Percentiles rank a stretch among this genome's conserved stretches.
Evolutionary conservation across 306 rosid genomes (phyloP).

Genomic region (Sechiopsis laciniata): DNA sequence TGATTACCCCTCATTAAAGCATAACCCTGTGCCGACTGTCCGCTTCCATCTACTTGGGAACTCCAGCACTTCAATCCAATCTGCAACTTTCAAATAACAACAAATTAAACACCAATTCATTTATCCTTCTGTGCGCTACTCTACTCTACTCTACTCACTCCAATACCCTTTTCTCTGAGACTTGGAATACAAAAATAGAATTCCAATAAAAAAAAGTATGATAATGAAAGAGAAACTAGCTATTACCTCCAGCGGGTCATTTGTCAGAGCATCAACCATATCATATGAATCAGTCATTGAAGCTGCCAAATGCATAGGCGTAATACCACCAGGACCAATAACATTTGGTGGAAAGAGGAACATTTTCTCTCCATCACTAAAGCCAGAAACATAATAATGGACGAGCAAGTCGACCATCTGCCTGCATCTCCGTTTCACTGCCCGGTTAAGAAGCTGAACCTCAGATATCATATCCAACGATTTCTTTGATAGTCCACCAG

Average conservation of each 20-base stretch:
- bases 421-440: slow-evolving; percentile 63
- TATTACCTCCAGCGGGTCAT: slow-evolving; percentile 76
- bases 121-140: neutral
- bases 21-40: slow-evolving; percentile 64
- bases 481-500: slow-evolving; percentile 41
- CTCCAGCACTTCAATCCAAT: slow-evolving; percentile 79
- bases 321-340: slow-evolving; percentile 68
- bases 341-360: slow-evolving; percentile 71
- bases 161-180: slow-evolving; percentile 3
- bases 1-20: slow-evolving; percentile 69
- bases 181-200: neutral
- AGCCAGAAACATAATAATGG: slow-evolving; percentile 40
- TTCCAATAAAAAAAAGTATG: neutral
- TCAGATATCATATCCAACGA: slow-evolving; percentile 61
- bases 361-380: slow-evolving; percentile 31
- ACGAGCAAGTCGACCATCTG: slow-evolving; percentile 72
- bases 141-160: neutral
- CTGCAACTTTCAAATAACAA: slow-evolving; percentile 31
- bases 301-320: slow-evolving; percentile 93
- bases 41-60: slow-evolving; percentile 59
- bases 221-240: neutral
- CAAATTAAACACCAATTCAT: neutral
- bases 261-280: slow-evolving; percentile 63
- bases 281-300: slow-evolving; percentile 55
- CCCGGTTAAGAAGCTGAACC: slow-evolving; percentile 66